These are phyloP conservation scores for Sungouiella thailandica DNA, from an alignment of 805 yeast genomes.

Conservation along the genomic window DNA sequence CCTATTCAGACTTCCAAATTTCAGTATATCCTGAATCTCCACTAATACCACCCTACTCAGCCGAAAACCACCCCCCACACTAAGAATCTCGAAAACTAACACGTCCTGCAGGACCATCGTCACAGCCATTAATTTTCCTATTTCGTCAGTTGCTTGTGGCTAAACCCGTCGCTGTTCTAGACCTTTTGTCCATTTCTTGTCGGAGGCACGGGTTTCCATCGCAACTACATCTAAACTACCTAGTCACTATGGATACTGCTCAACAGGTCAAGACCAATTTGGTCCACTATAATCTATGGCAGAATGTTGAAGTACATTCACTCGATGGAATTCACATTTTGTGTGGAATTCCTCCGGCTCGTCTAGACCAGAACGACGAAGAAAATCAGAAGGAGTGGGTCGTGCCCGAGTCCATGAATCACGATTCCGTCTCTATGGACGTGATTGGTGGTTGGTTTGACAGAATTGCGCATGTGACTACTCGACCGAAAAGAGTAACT, in stretches of 20 bases:
- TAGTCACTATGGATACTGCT: conserved; percentile 15
- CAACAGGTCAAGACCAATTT: conserved; percentile 38
- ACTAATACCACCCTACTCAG: no score
- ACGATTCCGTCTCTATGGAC: conserved; percentile 27
- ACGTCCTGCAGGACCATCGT: no score
- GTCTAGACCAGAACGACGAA: conserved; percentile 19
- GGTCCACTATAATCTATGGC: conserved; percentile 44
- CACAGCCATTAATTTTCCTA: no score
- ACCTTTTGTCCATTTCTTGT: no score
- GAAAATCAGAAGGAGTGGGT: conserved; percentile 34
- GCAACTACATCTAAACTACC: no score
- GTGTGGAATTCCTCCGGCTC: conserved; percentile 29
- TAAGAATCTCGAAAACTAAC: no score
- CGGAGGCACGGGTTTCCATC: no score
- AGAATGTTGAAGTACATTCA: conserved; percentile 22
- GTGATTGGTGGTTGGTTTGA: conserved; percentile 39
- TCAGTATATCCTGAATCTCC: no score
- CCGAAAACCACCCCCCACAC: no score
- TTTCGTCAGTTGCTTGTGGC: no score
- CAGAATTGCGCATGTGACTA: conserved; percentile 13
- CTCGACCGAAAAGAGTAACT: conserved; percentile 42
- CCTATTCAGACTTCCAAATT: no score
- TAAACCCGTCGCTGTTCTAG: no score
- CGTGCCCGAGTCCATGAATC: conserved; percentile 27
- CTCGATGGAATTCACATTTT: conserved; percentile 11